Base-by-base conservation (phyloP, 371 early-diverging fungal genomes). In the Mycotypha africana region DNA sequence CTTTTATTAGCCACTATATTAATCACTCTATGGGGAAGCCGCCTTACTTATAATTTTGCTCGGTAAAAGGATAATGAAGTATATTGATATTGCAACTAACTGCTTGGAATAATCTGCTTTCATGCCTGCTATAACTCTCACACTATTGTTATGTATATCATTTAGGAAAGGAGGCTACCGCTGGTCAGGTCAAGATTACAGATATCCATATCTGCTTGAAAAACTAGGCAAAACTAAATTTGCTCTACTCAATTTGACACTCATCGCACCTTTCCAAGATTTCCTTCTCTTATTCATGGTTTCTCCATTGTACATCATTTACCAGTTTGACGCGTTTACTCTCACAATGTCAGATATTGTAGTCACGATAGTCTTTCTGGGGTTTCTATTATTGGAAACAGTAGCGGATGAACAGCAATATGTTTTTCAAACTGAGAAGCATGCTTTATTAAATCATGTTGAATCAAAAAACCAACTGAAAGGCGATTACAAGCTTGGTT, bases 361-460 rank as follows among this genome's bases (percentile, higher is more conserved):
- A 17, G 76, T 79, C 0, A 46, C 66, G 2, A 50, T 46, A 2
- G 37, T 70, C 4, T 82, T 79, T 52, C 30, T 83, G 3, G 37
- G 40, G 0, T 62, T 79, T 12, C 55, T 88, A 19, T 35, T 49
- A 0, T 32, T 75, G 19, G 94, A 94, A 60, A 70, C 66, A 0
- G 47, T 81, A 6, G 91, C 94, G 0, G 95, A 95, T 62, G 56
- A 88, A 31, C 93, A 95, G 49, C 89, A 91, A 54, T 92, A 79
- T 68, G 53, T 43, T 1, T 93, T 90, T 60, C 93, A 94, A 49
- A 70, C 65, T 24, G 56, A 58, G 16, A 92, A 92, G 62, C 59
- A 69, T 15, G 62, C 62, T 11, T 51, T 72, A 15, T 53, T 77
- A 21, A 60, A 57, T 0, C 52, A 59, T n/a, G 14, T 9, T 19